A percentile compares a stretch with the other conserved stretches of the same genome.
phyloP scores from a whole-genome alignment of 768 basidiomycete genomes.

The Lyophyllum shimeji region DNA sequence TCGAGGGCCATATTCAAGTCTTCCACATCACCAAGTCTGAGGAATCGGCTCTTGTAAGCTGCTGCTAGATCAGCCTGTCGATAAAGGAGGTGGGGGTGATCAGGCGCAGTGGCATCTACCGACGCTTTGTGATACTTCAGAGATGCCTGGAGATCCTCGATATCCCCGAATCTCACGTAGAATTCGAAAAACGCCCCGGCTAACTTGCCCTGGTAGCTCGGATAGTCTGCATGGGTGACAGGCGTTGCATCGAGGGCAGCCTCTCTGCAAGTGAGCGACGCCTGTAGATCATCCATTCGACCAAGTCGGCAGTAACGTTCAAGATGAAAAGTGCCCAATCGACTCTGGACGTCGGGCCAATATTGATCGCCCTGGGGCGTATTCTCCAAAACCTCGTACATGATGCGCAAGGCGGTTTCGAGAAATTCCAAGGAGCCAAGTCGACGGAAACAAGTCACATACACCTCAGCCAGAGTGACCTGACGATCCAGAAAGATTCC shows the following conservation, averaged over 20 bases:
- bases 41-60: neutral
- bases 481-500: neutral
- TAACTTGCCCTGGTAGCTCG: neutral
- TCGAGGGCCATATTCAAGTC: constrained; percentile 7
- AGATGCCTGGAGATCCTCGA: neutral
- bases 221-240: neutral
- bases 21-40: neutral
- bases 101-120: neutral
- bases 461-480: neutral
- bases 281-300: neutral
- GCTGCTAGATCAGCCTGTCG: neutral
- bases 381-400: neutral
- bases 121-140: constrained; percentile 3
- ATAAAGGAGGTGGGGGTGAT: neutral
- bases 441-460: neutral
- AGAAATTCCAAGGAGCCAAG: neutral
- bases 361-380: neutral
- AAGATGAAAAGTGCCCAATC: neutral
- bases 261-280: neutral
- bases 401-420: neutral
- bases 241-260: neutral
- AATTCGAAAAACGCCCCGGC: neutral
- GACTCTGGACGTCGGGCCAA: neutral
- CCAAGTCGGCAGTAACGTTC: neutral
- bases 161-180: neutral